Evolutionary conservation across 2,329 filamentous ascomycete species (phyloP).

Genomic region (Diaporthe caulivora): DNA sequence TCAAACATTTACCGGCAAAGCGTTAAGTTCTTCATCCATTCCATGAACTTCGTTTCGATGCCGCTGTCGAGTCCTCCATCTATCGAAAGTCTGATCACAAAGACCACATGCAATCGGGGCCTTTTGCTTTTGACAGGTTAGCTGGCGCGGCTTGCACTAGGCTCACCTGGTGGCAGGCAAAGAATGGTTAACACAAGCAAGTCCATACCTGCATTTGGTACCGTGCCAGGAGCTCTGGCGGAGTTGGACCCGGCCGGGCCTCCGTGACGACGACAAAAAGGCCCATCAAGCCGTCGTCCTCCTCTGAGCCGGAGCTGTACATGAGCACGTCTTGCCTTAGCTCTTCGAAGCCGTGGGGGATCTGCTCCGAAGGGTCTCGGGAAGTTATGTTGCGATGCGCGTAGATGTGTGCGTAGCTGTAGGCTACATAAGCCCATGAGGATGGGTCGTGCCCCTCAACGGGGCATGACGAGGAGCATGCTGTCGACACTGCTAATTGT

Average conservation of each 20-base stretch:
- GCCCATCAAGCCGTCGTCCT: conserved; percentile 4
- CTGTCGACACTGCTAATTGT: neutral
- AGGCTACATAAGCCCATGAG: conserved; percentile 9
- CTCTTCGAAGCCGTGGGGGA: neutral
- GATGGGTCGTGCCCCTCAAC: too few species aligned
- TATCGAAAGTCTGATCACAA: neutral
- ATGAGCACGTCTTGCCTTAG: neutral
- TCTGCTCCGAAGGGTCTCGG: neutral
- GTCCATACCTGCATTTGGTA: neutral
- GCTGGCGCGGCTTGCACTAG: neutral
- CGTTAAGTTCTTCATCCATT: neutral
- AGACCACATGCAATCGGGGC: neutral
- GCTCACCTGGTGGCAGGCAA: neutral
- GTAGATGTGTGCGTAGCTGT: neutral
- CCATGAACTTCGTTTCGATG: neutral
- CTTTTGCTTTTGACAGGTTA: neutral
- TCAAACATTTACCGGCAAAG: neutral
- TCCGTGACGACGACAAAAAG: neutral
- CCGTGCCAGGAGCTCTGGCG: neutral
- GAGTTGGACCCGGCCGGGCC: neutral
- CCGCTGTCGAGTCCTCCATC: neutral
- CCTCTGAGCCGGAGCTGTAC: neutral
- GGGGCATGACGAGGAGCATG: neutral
- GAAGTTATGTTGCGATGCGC: neutral
- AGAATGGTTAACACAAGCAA: neutral